phyloP scores from a whole-genome alignment of 345 rosid species.

The Gossypium anomalum region DNA sequence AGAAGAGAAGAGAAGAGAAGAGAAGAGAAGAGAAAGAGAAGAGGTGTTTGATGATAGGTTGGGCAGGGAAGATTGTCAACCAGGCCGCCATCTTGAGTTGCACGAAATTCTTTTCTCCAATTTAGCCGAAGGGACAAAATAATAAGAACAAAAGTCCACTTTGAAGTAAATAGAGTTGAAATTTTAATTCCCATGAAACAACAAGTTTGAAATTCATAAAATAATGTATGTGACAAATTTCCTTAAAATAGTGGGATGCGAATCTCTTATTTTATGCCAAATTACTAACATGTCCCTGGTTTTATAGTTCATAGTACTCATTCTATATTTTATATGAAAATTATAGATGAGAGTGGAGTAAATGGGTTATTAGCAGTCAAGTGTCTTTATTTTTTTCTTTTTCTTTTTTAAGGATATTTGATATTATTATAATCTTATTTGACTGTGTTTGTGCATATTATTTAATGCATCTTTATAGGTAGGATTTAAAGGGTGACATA shows the following conservation, averaged over 20 bases:
- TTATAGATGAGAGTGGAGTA: too few species aligned
- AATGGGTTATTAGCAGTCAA: too few species aligned
- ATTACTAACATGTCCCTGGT: conserved; percentile 1
- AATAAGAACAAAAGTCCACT: conserved; percentile 25
- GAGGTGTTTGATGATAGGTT: background rate
- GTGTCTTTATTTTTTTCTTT: too few species aligned
- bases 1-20: background rate
- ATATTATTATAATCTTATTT: too few species aligned
- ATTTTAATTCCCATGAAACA: conserved; percentile 8
- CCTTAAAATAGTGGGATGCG: conserved; percentile 5
- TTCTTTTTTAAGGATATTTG: too few species aligned
- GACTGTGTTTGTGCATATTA: too few species aligned
- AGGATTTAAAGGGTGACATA: too few species aligned
- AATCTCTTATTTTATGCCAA: conserved; percentile 5
- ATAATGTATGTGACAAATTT: background rate
- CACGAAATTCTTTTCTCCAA: background rate
- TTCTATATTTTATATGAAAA: too few species aligned
- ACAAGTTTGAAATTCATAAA: conserved; percentile 1
- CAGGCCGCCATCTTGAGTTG: conserved; percentile 11
- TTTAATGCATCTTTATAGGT: too few species aligned
- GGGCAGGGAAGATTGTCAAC: background rate
- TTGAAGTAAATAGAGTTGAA: conserved; percentile 19
- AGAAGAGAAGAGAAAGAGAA: background rate
- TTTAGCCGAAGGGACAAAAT: conserved; percentile 22
- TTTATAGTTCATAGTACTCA: conserved; percentile 4